Base-by-base conservation (phyloP, 2,329 filamentous ascomycete genomes). In the Fusarium longipes region DNA sequence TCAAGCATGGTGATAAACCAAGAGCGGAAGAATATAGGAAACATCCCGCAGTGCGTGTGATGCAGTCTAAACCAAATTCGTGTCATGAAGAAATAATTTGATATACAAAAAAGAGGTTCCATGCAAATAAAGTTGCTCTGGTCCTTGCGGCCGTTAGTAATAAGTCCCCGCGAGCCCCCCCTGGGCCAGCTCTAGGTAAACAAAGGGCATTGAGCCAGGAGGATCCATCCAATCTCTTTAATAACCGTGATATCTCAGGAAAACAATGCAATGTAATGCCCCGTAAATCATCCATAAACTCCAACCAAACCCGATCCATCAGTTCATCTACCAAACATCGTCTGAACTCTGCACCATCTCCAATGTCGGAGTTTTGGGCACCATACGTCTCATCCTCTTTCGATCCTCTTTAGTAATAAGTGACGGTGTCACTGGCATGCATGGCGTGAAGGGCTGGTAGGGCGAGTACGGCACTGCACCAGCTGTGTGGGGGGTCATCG, bases 361-460 rank as follows among this genome's bases (percentile, higher is more conserved):
- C 74, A 86, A 68, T 0, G 87, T 86, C 6, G 88, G 88, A 49
- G 86, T 89, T 80, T 88, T 87, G 58, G 86, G 87, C 69, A 88
- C 83, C 74, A 88, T 78, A 75, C 84, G 87, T 82, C 83, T 87
- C 83, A 88, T 89, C 75, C 85, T 82, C 83, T 90, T 93, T 27
- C 91, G 81, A 74, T 94, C 91, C 64, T 87, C 86, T 77, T 84
- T 87, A 24, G 88, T 92, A 17, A 92, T 88, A 44, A 95, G 79
- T 20, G 87, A 87, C n/a, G 92, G 91, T 29, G 92, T 93, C 47
- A 94, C 87, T 2, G 92, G 92, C 49, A 93, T 85, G 45, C 92
- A 82, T 2, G 91, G 91, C 8, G 89, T 91, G 75, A 89, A 92
- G 1, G 92, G 92, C 81, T 94, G 92, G 70, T 94, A 95, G 0